Evolutionary conservation across 176 grass and related monocot genomes (phyloP).

Genomic region (Lolium perenne): DNA sequence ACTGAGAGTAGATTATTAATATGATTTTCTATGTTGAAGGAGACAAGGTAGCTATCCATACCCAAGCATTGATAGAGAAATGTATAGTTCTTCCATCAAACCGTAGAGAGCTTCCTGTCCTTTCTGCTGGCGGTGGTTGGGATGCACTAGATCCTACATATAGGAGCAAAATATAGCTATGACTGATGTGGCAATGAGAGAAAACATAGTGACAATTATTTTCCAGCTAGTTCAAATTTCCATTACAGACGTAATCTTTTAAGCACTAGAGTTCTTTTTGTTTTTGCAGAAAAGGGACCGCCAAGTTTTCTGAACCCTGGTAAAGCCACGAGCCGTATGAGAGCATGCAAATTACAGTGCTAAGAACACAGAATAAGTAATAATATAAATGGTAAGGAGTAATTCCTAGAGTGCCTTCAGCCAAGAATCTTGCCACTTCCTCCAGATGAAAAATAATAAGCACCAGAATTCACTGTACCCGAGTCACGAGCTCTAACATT

Average conservation of each 20-base stretch:
- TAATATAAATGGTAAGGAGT: not conserved
- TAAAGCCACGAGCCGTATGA: slow-evolving; percentile 10
- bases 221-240: slow-evolving; percentile 15
- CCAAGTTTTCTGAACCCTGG: not conserved
- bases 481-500: slow-evolving; percentile 61
- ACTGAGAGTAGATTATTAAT: not conserved
- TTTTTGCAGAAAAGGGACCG: not conserved
- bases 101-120: slow-evolving; percentile 64
- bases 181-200: not conserved
- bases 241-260: slow-evolving; percentile 4
- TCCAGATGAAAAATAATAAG: not conserved
- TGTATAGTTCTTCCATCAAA: slow-evolving; percentile 72
- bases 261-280: not conserved
- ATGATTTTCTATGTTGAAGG: slow-evolving; percentile 9
- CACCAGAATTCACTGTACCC: slow-evolving; percentile 50
- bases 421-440: not conserved
- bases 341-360: not conserved
- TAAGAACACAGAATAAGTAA: slow-evolving; percentile 6
- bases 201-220: not conserved
- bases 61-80: slow-evolving; percentile 95
- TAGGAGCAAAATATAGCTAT: slow-evolving; percentile 22
- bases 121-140: slow-evolving; percentile 44
- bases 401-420: not conserved
- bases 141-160: slow-evolving; percentile 60
- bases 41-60: slow-evolving; percentile 42